Conservation (phyloP, 345 rosid species). For the Triadica sebifera region DNA sequence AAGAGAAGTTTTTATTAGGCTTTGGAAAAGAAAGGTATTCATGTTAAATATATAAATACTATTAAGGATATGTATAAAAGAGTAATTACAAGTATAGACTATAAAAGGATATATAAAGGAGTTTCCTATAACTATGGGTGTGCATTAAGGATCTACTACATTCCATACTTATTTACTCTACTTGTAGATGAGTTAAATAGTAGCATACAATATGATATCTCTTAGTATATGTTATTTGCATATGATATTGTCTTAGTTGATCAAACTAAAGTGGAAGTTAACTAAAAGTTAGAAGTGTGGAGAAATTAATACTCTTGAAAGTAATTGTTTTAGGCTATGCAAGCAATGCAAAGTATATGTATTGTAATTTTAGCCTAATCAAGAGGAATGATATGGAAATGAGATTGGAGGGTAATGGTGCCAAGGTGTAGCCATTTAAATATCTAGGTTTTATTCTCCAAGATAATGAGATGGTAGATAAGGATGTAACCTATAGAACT, state of each 20-base stretch:
- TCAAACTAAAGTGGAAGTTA: background rate
- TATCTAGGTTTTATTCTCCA: no score
- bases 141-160: background rate
- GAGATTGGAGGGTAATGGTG: no score
- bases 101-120: background rate
- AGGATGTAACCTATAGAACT: no score
- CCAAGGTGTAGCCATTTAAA: no score
- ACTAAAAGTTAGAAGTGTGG: background rate
- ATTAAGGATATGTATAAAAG: background rate
- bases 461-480: no score
- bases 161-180: no score
- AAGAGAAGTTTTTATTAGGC: background rate
- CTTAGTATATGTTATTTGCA: background rate
- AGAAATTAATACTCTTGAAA: background rate
- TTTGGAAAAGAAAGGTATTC: no score
- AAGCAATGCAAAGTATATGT: background rate
- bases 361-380: background rate
- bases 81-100: no score
- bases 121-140: background rate
- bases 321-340: background rate
- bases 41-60: no score
- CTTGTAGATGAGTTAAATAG: no score
- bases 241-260: background rate
- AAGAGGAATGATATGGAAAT: no score
- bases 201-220: background rate